These are phyloP conservation scores for Rugonectria rugulosa DNA, from an alignment of 2,329 filamentous ascomycete species.

Conservation along the genomic window DNA sequence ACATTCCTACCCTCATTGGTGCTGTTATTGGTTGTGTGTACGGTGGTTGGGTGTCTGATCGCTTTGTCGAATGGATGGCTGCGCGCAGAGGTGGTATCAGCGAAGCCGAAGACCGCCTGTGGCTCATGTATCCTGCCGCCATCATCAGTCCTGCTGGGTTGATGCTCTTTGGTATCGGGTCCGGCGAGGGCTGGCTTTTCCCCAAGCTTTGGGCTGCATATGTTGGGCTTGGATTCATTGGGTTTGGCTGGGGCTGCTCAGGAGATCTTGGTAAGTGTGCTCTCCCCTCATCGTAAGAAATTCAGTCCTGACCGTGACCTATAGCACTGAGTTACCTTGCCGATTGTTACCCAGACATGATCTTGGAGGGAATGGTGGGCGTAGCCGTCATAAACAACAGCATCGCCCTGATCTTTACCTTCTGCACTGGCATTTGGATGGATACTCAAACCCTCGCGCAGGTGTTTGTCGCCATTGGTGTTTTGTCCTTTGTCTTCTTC, in stretches of 20 bases:
- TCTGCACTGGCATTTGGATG: slow-evolving; percentile 21
- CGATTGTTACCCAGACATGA: slow-evolving; percentile 22
- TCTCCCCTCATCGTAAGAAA: background rate
- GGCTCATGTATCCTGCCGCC: slow-evolving; percentile 17
- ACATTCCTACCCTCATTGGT: slow-evolving; percentile 18
- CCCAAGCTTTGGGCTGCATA: slow-evolving; percentile 14
- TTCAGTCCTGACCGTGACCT: background rate
- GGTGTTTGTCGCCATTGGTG: slow-evolving; percentile 14
- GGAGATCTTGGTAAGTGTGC: slow-evolving; percentile 15
- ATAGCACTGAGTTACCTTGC: slow-evolving; percentile 11
- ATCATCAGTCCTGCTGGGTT: slow-evolving; percentile 12
- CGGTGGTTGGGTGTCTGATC: slow-evolving; percentile 15
- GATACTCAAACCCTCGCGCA: slow-evolving; percentile 15
- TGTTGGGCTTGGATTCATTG: slow-evolving; percentile 14
- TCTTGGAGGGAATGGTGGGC: slow-evolving; percentile 18
- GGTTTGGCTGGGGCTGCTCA: slow-evolving; percentile 19
- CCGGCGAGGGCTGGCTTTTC: slow-evolving; percentile 16
- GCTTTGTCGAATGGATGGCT: slow-evolving; percentile 14
- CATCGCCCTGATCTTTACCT: slow-evolving; percentile 19
- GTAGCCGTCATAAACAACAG: slow-evolving; percentile 22
- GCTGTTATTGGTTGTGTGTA: slow-evolving; percentile 15
- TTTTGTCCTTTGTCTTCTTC: slow-evolving; percentile 15
- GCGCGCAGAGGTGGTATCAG: slow-evolving; percentile 11
- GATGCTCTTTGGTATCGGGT: slow-evolving; percentile 16
- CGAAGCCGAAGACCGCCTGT: slow-evolving; percentile 16